Percentiles rank a stretch among this genome's conserved stretches.
phyloP scores from a whole-genome alignment of 1,284 basidiomycete species.

The Cryptococcus sp. region DNA sequence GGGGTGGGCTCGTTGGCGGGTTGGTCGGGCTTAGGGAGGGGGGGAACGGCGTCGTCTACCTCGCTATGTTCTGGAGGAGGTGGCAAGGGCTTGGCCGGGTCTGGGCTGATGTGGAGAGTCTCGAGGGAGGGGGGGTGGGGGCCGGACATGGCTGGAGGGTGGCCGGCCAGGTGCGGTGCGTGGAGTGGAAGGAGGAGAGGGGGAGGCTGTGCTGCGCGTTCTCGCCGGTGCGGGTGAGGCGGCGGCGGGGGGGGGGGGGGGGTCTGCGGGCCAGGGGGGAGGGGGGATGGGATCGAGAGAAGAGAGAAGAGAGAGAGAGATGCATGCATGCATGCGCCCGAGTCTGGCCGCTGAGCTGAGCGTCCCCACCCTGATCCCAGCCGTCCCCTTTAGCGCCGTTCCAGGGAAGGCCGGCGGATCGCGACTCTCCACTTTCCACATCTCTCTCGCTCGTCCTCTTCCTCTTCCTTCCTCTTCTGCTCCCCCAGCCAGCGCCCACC shows the following conservation, averaged over 20 bases:
- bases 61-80: constrained; percentile 5
- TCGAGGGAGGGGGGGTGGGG: constrained; percentile 22
- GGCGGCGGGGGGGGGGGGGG: background rate
- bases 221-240: background rate
- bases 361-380: background rate
- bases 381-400: background rate
- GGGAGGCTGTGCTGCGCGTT: constrained; percentile 6
- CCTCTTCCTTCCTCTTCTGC: background rate
- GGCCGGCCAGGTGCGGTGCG: background rate
- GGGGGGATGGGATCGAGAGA: background rate
- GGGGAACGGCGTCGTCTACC: background rate
- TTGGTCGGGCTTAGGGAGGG: background rate
- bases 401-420: background rate
- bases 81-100: background rate
- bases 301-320: background rate
- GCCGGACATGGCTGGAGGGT: constrained; percentile 12
- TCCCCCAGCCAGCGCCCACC: background rate
- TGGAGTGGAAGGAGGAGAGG: constrained; percentile 12
- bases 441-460: background rate
- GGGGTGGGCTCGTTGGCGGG: background rate
- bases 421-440: background rate
- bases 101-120: constrained; percentile 8
- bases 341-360: background rate
- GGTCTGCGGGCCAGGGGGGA: background rate
- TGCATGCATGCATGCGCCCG: background rate